Evolutionary conservation across 2,329 filamentous ascomycete genomes (phyloP).

Genomic region (Stachybotrys elegans): DNA sequence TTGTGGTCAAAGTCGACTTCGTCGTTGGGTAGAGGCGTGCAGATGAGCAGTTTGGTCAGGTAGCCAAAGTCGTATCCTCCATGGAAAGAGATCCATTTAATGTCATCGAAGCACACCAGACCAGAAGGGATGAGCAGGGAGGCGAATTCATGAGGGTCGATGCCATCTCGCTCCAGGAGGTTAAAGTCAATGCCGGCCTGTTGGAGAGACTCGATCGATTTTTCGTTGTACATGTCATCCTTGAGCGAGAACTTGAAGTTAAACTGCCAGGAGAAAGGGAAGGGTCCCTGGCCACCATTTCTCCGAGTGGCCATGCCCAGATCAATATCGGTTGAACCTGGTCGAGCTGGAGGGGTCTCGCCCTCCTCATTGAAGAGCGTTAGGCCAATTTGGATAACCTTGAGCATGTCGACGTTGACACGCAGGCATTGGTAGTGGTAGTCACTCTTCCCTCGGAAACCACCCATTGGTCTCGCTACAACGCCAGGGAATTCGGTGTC

Average conservation of each 20-base stretch:
- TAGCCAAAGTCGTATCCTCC: conserved; percentile 98
- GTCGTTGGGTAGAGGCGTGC: conserved; percentile 77
- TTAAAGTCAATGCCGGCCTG: conserved; percentile 91
- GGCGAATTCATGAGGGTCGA: conserved; percentile 85
- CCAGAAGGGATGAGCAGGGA: conserved; percentile 87
- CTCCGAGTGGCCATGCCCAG: conserved; percentile 31
- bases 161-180: conserved; percentile 79
- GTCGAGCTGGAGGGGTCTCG: conserved; percentile 72
- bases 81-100: conserved; percentile 97
- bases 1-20: conserved; percentile 85
- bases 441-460: conserved; percentile 90
- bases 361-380: conserved; percentile 90
- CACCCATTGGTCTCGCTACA: conserved; percentile 89
- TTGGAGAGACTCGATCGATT: conserved; percentile 86
- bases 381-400: conserved; percentile 94
- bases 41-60: conserved; percentile 86
- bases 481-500: conserved; percentile 99
- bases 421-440: conserved; percentile 98
- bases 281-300: conserved; percentile 40
- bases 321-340: conserved; percentile 40
- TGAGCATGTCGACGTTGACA: conserved; percentile 94
- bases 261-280: conserved; percentile 96
- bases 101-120: conserved; percentile 78
- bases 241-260: conserved; percentile 96
- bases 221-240: conserved; percentile 96